Conservation (phyloP, 2,329 filamentous ascomycete genomes). For the Aspergillus fumigatus region DNA sequence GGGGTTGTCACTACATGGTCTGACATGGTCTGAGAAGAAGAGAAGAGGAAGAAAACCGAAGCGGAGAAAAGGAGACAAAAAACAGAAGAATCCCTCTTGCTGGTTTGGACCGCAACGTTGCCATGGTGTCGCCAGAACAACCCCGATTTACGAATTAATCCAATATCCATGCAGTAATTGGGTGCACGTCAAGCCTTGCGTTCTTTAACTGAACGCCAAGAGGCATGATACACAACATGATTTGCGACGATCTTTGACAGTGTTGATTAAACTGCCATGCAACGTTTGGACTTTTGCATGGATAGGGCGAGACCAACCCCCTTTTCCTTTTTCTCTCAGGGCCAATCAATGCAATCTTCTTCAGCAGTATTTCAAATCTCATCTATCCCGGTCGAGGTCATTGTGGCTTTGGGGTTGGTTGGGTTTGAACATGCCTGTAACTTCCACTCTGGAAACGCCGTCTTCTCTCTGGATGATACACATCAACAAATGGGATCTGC, state of each 20-base stretch:
- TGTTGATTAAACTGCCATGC: slow-evolving; percentile 20
- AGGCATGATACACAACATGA: slow-evolving; percentile 11
- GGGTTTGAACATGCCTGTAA: background rate
- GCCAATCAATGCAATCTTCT: slow-evolving; percentile 30
- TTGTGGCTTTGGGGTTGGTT: background rate
- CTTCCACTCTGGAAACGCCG: background rate
- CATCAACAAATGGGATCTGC: background rate
- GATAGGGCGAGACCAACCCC: slow-evolving; percentile 13
- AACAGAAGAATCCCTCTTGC: background rate
- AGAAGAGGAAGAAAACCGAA: slow-evolving; percentile 5
- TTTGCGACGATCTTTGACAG: slow-evolving; percentile 23
- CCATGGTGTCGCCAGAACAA: background rate
- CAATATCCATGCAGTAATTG: slow-evolving; percentile 11
- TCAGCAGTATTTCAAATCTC: slow-evolving; percentile 20
- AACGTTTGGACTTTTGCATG: slow-evolving; percentile 22
- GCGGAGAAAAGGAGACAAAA: slow-evolving; percentile 1
- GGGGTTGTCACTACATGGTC: background rate
- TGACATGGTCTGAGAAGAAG: background rate
- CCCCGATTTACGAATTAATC: background rate
- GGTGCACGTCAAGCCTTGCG: slow-evolving; percentile 7
- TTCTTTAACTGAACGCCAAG: slow-evolving; percentile 8
- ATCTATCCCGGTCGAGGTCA: slow-evolving; percentile 21
- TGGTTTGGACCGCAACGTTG: background rate
- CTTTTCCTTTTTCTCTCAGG: slow-evolving; percentile 5
- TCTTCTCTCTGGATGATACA: background rate